Percentiles rank a stretch among this genome's conserved stretches.
These are phyloP conservation scores for Botryosphaeria dothidea DNA, from an alignment of 2,329 filamentous ascomycete species.

Conservation along the genomic window DNA sequence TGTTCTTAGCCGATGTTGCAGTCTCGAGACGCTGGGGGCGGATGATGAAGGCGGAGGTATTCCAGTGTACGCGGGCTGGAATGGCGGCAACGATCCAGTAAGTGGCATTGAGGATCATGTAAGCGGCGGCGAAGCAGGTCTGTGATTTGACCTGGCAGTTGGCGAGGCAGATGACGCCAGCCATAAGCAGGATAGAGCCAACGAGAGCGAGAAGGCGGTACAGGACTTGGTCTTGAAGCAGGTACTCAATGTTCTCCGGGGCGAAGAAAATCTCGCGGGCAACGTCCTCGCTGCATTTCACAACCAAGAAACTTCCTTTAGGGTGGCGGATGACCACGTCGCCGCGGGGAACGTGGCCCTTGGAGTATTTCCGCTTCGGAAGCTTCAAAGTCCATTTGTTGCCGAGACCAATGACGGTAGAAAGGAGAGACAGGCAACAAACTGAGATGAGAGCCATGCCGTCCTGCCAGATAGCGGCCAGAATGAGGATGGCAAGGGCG, in stretches of 20 bases:
- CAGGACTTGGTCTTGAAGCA: constrained; percentile 39
- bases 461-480: constrained; percentile 48
- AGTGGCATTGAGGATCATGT: constrained; percentile 50
- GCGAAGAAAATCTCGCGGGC: constrained; percentile 55
- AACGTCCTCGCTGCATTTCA: constrained; percentile 51
- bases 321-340: constrained; percentile 54
- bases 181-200: constrained; percentile 54
- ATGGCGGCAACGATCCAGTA: constrained; percentile 56
- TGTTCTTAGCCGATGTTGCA: constrained; percentile 26
- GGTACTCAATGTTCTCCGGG: constrained; percentile 51
- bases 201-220: constrained; percentile 52
- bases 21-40: not conserved
- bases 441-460: constrained; percentile 54
- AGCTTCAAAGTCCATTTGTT: constrained; percentile 53
- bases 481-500: constrained; percentile 43
- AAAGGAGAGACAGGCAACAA: constrained; percentile 49
- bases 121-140: constrained; percentile 51
- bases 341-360: constrained; percentile 38
- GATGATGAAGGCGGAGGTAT: constrained; percentile 47
- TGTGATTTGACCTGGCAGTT: constrained; percentile 51
- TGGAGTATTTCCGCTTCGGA: constrained; percentile 35
- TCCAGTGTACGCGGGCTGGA: constrained; percentile 50
- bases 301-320: constrained; percentile 52
- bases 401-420: constrained; percentile 50
- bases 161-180: constrained; percentile 53